Base-by-base conservation (phyloP, 331 rosid genomes). In the Rosa hybrid region DNA sequence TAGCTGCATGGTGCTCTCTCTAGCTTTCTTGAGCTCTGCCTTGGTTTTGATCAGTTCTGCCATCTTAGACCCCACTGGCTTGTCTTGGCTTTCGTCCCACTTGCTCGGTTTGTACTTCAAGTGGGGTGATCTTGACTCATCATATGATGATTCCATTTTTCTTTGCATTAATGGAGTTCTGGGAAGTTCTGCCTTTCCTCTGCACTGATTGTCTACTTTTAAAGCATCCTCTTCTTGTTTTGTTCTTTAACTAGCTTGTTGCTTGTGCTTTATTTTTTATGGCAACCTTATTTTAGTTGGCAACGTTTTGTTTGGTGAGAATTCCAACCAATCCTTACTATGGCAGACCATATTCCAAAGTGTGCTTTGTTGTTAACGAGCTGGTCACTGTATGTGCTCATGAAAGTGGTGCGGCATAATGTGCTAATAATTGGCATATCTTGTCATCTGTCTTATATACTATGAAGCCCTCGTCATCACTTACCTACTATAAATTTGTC, bases 1-100 rank as follows among this genome's bases (percentile, higher is more conserved):
- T 25, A 92, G 88, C 54, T 90, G 94, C 30, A 65, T 78, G 21
- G 86, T 72, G 38, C 83, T 71, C 72, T 92, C 94, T 81, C 82
- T 90, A 20, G 92, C 96, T 63, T 48, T 78, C 27, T 41, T 77
- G 27, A 90, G 81, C 48, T 85, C 89, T 42, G 85, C 82, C 71
- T 84, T 81, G 62, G 81, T 79, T 76, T 65, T 82, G 8, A 73
- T 82, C 67, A 91, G 86, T 73, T 88, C 92, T 72, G 76, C 80
- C 56, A 79, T 81, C 76, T 86, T 80, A 5, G 75, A 84, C 51
- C 77, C 79, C 49, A 86, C 20, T 50, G 25, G 53, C n/a, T 4
- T 62, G 62, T 80, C 69, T 8, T 18, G 5, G 74, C 86, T 82
- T 45, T 77, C 77, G 23, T 76, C 79, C 62, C 11, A 49, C 50